These are phyloP conservation scores for Sporothrix curviconia DNA, from an alignment of 2,329 filamentous ascomycete species.

Conservation along the genomic window DNA sequence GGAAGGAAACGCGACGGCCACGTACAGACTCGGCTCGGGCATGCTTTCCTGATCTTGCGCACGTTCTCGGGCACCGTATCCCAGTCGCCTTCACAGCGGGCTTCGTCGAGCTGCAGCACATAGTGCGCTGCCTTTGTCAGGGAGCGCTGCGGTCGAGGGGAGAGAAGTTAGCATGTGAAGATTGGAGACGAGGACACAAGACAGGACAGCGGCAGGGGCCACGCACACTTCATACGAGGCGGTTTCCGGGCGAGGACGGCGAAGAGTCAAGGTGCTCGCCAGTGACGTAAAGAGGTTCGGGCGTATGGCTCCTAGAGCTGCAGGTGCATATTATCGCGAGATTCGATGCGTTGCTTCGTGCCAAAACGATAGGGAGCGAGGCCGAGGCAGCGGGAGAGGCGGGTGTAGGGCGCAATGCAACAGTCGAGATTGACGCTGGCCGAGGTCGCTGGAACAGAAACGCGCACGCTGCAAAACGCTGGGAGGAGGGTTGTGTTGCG, in stretches of 20 bases:
- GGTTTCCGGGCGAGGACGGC: not conserved
- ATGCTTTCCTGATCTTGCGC: conserved; percentile 91
- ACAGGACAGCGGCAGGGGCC: not conserved
- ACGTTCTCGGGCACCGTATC: conserved; percentile 78
- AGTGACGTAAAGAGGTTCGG: not conserved
- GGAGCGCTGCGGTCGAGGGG: conserved; percentile 7
- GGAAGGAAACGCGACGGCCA: conserved; percentile 31
- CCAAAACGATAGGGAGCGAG: no score
- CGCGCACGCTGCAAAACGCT: not conserved
- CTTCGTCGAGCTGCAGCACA: conserved; percentile 73
- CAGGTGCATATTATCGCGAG: conserved; percentile 1
- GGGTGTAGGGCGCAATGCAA: not conserved
- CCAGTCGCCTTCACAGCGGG: conserved; percentile 86
- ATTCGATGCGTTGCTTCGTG: not conserved
- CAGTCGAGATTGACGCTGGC: not conserved
- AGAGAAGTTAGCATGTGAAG: not conserved
- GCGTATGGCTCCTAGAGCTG: not conserved
- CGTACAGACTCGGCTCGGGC: conserved; percentile 80
- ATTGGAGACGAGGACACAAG: not conserved
- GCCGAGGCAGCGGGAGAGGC: no score
- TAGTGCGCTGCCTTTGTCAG: conserved; percentile 69
- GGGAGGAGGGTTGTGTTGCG: not conserved
- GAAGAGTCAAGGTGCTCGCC: not conserved
- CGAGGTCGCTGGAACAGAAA: not conserved
- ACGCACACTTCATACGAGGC: conserved; percentile 15